These are phyloP conservation scores for Pholiota molesta DNA, from an alignment of 768 basidiomycete species.

Conservation along the genomic window DNA sequence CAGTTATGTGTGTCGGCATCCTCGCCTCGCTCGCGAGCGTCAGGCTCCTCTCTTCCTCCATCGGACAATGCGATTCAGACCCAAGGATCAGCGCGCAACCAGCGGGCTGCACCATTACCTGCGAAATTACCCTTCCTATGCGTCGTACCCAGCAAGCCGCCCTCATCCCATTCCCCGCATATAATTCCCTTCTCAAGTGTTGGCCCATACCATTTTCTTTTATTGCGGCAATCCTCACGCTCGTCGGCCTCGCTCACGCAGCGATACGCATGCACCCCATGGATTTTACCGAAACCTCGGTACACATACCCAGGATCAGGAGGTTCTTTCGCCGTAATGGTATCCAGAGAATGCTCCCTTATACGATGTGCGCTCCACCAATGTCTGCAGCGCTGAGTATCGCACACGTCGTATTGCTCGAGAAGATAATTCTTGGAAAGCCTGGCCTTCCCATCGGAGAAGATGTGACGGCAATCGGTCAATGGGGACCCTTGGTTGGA, in stretches of 20 bases:
- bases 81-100: not conserved
- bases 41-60: not conserved
- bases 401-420: constrained; percentile 8
- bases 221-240: not conserved
- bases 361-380: constrained; percentile 7
- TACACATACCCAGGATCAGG: not conserved
- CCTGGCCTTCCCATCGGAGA: constrained; percentile 11
- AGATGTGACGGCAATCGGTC: constrained; percentile 15
- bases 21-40: not conserved
- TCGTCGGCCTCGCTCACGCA: not conserved
- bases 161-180: not conserved
- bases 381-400: constrained; percentile 7
- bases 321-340: not conserved
- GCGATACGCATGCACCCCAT: not conserved
- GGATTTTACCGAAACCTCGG: not conserved
- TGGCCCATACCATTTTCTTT: not conserved
- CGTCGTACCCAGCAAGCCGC: not conserved
- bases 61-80: not conserved
- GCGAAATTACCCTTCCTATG: not conserved
- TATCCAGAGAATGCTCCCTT: not conserved
- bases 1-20: not conserved
- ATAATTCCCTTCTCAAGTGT: not conserved
- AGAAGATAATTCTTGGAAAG: constrained; percentile 8
- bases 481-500: constrained; percentile 13
- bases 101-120: not conserved